phyloP scores from a whole-genome alignment of 768 basidiomycete genomes.

The Galerina sulciceps region DNA sequence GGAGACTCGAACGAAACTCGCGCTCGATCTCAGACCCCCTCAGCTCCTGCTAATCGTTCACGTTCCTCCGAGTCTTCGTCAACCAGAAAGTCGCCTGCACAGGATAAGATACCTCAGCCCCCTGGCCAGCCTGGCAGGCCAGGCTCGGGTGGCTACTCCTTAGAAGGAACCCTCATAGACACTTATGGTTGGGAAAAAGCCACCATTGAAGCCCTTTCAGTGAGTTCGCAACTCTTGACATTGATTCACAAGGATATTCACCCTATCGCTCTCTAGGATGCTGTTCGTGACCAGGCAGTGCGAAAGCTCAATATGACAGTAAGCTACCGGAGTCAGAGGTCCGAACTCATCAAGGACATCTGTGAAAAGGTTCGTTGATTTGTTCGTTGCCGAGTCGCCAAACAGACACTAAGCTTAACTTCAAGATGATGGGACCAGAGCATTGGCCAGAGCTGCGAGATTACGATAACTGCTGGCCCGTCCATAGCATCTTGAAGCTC shows the following conservation, averaged over 20 bases:
- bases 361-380: background rate
- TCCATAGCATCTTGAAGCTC: conserved; percentile 4
- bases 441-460: background rate
- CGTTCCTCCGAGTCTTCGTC: no score
- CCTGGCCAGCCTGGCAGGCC: conserved; percentile 2
- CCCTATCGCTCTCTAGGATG: background rate
- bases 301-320: background rate
- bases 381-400: background rate
- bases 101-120: background rate
- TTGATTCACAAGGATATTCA: background rate
- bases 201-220: background rate
- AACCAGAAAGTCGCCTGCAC: background rate
- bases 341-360: background rate
- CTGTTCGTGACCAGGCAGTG: background rate
- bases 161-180: background rate
- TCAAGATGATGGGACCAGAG: background rate
- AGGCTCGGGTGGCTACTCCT: background rate
- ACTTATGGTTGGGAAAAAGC: background rate
- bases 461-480: conserved; percentile 10
- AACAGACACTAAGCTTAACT: background rate
- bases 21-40: background rate
- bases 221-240: background rate
- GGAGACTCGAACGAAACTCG: no score
- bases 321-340: background rate
- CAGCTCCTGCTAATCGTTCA: background rate